Conservation (phyloP, 495 filamentous ascomycete species). For the Melanomma pulvis-pyrius region DNA sequence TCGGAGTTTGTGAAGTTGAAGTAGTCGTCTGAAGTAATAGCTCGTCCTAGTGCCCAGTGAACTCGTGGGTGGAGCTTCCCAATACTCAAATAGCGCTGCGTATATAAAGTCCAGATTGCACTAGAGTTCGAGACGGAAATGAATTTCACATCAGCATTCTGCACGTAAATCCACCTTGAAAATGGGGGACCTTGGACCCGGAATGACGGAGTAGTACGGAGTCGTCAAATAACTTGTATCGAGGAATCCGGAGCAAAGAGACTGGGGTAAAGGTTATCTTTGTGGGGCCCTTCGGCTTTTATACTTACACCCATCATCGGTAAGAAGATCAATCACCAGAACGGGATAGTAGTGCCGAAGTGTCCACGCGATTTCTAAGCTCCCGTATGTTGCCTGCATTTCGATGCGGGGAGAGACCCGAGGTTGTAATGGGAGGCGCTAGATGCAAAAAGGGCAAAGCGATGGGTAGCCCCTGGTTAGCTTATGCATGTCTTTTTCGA, state of each 20-base stretch:
- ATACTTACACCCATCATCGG: no score
- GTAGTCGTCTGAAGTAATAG: neutral
- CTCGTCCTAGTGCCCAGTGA: neutral
- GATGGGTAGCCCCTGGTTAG: neutral
- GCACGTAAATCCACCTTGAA: neutral
- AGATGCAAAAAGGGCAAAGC: constrained; percentile 3
- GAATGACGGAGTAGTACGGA: no score
- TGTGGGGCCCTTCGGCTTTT: neutral
- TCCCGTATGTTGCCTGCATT: neutral
- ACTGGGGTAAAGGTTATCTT: neutral
- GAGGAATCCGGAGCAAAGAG: neutral
- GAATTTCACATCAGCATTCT: neutral
- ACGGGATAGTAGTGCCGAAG: constrained; percentile 1
- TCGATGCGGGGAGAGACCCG: constrained; percentile 16
- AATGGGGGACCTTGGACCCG: neutral
- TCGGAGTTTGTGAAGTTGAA: neutral
- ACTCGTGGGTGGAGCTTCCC: no score
- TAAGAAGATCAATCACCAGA: neutral
- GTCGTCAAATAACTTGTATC: neutral
- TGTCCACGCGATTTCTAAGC: constrained; percentile 18
- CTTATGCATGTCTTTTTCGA: neutral
- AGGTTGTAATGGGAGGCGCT: constrained; percentile 9
- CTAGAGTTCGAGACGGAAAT: neutral
- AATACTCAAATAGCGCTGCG: neutral
- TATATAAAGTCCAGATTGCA: neutral